Evolutionary conservation across 2,329 filamentous ascomycete genomes (phyloP), one percentile per base, ranked within the genome.

Genomic region (Xylariales sp.): DNA sequence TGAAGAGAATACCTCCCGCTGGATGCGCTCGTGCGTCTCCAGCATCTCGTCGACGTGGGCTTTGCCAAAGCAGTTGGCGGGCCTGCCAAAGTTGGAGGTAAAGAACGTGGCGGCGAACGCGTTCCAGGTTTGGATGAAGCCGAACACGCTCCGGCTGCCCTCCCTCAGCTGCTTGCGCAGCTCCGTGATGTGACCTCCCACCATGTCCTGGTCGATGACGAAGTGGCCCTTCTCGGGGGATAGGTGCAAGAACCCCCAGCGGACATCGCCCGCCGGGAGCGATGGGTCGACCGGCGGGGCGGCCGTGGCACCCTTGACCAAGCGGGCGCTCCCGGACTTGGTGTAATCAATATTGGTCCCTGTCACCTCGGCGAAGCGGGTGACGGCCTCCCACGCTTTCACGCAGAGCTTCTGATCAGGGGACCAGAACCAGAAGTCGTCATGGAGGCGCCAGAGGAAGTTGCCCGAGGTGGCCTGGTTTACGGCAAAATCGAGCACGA

Each of bases 381-480:
- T 62, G 45, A 85, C 68, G 0, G 74, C 65, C 14, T 67, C 52
- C 82, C 81, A 87, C 0, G 76, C 80, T 29, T 69, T 65, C 16
- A 70, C 64, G n/a, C 72, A 74, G 3, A 61, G 64, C 4, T 61
- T 45, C 33, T 79, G 70, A 5, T 76, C 65, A 7, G 72, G 70
- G 46, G 66, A 49, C 78, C 79, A 84, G 52, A 83, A 78, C 80
- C 79, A 85, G 36, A 83, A 66, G 45, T 84, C 78, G 44, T 83
- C 81, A 36, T 82, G 72, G 25, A 83, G 63, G 11, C 81, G 74
- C 53, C 80, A 80, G 10, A 84, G 56, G n/a, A 68, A 62, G 2
- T 62, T 60, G 0, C 78, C 78, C 5, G 57, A 49, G 0, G 79
- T 78, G 2, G 62, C 58, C 41, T 75, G 70, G 40, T 83, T 84